Evolutionary conservation across 179 eudicot genomes (phyloP), one percentile per base, ranked within the genome.

Genomic region (Silene vulgaris): DNA sequence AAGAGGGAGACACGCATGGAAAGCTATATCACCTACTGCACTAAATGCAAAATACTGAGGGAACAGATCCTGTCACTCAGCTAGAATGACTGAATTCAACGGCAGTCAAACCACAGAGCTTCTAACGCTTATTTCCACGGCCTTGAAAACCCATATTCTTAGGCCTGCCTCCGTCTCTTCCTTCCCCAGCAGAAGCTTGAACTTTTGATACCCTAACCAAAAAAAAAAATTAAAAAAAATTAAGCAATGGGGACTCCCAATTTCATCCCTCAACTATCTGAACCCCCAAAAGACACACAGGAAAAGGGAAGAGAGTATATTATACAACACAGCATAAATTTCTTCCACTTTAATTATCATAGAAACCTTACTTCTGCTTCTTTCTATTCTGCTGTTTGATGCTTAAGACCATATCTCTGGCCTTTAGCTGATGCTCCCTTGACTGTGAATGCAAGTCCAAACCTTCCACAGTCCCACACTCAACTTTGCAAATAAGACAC

Each of bases 401-500:
- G 80, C 82, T 85, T 65, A 81, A 80, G 74, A 89, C 99, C 87
- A 93, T 86, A 75, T 93, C 97, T 88, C 90, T 86, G 35, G 98
- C 82, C 91, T 81, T 86, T 54, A 84, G 85, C 82, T 96, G 99
- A 82, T 96, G 99, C 57, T 96, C 98, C 65, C 89, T 86, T 35
- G 99, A 87, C 75, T 96, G 99, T 29, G 96, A 86, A 83, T 96
- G 99, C 87, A 91, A 50, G 63, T 96, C 99, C 77, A 96, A 80
- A 21, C 93, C 98, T 76, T 96, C 99, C 71, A 96, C 89, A 59
- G 92, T 83, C 74, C 91, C 96, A 90, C 98, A 96, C 74, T 93
- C 97, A 77, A 96, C 84, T 74, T 86, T 86, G 82, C 99, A 96
- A 57, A 96, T 93, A 68, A 97, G 90, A 73, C 99, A 96, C 96